Conservation (phyloP, 176 grass and related monocot genomes). For the Zea luxurians region DNA sequence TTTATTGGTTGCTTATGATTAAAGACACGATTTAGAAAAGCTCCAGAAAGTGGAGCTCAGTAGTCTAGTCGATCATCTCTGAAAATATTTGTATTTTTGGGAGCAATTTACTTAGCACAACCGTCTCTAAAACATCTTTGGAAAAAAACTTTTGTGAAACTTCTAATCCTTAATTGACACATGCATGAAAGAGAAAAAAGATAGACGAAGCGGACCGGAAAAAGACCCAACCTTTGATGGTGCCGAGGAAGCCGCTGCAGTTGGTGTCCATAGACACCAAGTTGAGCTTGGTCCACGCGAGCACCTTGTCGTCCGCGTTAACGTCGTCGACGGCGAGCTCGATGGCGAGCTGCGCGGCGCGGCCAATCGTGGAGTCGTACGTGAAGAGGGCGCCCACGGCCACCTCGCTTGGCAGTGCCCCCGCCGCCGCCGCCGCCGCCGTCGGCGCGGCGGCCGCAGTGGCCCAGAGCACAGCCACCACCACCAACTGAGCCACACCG, state of each 20-base stretch:
- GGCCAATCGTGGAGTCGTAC: constrained; percentile 70
- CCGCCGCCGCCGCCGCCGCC: constrained; percentile 28
- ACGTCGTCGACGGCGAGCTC: constrained; percentile 77
- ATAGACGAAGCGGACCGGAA: neutral
- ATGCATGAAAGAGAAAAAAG: neutral
- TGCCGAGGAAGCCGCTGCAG: constrained; percentile 81
- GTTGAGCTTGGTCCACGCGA: constrained; percentile 59
- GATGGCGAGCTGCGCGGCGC: constrained; percentile 60
- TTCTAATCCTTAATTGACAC: neutral
- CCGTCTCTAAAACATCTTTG: too few species aligned
- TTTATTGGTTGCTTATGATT: too few species aligned
- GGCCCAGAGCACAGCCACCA: constrained; percentile 4
- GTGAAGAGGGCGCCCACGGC: constrained; percentile 70
- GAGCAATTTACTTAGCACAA: too few species aligned
- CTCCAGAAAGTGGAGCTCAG: too few species aligned
- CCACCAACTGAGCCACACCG: neutral
- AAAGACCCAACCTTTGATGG: constrained; percentile 46
- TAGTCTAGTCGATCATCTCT: too few species aligned
- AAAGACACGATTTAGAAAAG: too few species aligned
- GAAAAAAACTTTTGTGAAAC: neutral
- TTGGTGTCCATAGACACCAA: constrained; percentile 71
- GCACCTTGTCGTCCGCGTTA: constrained; percentile 61
- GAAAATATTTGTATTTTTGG: too few species aligned
- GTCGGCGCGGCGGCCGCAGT: neutral
- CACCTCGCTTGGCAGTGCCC: constrained; percentile 37